phyloP scores from a whole-genome alignment of 2,329 filamentous ascomycete species.

The Bertia moriformis region DNA sequence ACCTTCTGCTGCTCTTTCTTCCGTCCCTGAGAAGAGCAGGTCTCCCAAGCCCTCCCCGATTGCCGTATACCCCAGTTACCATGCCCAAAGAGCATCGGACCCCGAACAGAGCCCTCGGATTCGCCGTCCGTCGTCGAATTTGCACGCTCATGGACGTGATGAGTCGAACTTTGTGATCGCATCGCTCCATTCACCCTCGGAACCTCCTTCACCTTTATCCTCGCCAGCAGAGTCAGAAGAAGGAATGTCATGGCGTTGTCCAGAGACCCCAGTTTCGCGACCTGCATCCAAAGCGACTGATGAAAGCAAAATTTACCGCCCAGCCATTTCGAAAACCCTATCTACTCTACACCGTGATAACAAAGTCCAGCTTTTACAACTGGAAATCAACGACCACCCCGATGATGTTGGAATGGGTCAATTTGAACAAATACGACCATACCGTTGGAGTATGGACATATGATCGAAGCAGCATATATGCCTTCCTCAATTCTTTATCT shows the following conservation, averaged over 20 bases:
- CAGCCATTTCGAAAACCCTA: not conserved
- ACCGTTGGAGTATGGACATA: slow-evolving; percentile 1
- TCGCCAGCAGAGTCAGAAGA: not conserved
- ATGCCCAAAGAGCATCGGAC: not conserved
- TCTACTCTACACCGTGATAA: not conserved
- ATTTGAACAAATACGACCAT: not conserved
- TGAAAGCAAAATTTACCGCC: slow-evolving; percentile 1
- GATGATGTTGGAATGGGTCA: not conserved
- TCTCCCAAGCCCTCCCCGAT: not conserved
- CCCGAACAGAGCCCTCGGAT: not conserved
- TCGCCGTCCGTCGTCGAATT: not conserved
- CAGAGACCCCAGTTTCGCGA: not conserved
- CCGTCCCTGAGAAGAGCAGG: not conserved
- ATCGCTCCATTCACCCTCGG: not conserved
- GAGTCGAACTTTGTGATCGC: not conserved
- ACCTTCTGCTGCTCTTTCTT: not conserved
- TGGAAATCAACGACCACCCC: not conserved
- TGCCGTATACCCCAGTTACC: not conserved
- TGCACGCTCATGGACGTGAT: not conserved
- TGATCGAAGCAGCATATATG: no score
- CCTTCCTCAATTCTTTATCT: no score
- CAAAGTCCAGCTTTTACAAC: not conserved
- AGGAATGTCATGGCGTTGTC: not conserved
- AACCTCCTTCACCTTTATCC: not conserved
- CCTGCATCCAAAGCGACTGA: not conserved